Base-by-base conservation (phyloP, 345 rosid genomes). In the Hypericum perforatum region DNA sequence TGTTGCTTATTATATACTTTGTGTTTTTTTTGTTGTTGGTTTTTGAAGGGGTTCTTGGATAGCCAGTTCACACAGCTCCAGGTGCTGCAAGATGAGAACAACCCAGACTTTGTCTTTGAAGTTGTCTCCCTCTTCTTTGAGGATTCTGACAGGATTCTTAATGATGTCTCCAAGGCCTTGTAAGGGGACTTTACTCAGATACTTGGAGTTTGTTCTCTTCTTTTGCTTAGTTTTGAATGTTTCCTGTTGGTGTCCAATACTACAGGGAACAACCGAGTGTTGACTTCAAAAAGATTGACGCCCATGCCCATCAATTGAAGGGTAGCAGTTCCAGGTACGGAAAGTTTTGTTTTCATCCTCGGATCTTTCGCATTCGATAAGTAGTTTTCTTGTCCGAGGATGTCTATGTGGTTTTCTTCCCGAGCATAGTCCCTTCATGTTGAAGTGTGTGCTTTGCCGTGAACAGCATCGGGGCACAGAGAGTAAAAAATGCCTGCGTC, bases 281-380 rank as follows among this genome's bases (percentile, higher is more conserved):
- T 42, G 95, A 91, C 75, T 85, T 91, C 81, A 87, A 76, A 69
- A 81, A 64, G 64, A 84, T 87, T 56, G 96, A 91, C 70, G 78
- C 89, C 0, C 78, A 81, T 82, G 96, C 85, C 49, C 98, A 91
- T 74, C 98, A 91, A 69, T 75, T 84, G 63, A 91, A 91, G 76
- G 98, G 98, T 61, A 91, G 98, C 73, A 91, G 98, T 61, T 81
- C 98, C 54, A 91, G 98, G 96, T 91, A 73, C n/a, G 13, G 11
- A 2, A 6, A 12, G n/a, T 40, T 36, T 52, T 9, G 10, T 52
- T 32, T 13, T 0, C 10, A 29, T 22, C 37, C 40, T 32, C n/a
- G 9, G 0, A 11, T 8, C 52, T 7, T 11, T 42, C n/a, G 3
- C 8, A 13, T 6, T 48, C 53, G 49, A 61, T n/a, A n/a, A n/a